Evolutionary conservation across 2,329 filamentous ascomycete genomes (phyloP), one percentile per base, ranked within the genome.

Genomic region (Penicillium oxalicum): DNA sequence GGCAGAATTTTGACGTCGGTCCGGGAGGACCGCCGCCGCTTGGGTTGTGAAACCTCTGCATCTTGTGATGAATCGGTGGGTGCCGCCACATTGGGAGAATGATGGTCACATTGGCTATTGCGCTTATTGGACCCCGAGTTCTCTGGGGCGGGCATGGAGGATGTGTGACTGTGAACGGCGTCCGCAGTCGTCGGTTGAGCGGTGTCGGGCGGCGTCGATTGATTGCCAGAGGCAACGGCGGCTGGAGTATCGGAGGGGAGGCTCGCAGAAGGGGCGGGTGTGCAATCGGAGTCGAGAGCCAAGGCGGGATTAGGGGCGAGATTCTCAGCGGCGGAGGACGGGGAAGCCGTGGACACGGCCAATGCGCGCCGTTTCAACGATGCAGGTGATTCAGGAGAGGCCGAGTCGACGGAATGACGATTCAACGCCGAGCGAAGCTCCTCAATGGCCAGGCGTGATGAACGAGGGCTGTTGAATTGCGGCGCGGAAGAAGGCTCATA

Each of bases 1-100:
- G 93, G 74, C 50, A 77, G 77, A 49, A 77, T 58, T 61, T 82
- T 83, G 46, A 74, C 61, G 2, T 68, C 69, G 3, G 74, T 71
- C 11, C 72, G 69, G 12, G 69, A 67, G 3, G 73, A 65, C 40
- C 74, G 71, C 28, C 70, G 59, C 35, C 76, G 72, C 60, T 80
- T 80, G 2, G 73, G 59, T 35, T 66, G 61, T 13, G 66, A 67
- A 13, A 63, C 62, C 43, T 67, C 64, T 4, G 55, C 54, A 27
- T 66, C 61, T 29, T 53, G 48, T 36, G 52, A 53, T 36, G 53
- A 55, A 13, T 51, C 55, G 37, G 47, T 49, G 48, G 62, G 61
- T 26, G 53, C 53, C 34, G 53, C 53, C 38, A 52, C 58, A 50
- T 60, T 49, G 27, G 57, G 44, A 24, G 56, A 44, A 48, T 59